Conservation (phyloP, 306 rosid genomes). For the Elaeagnus macrophylla region DNA sequence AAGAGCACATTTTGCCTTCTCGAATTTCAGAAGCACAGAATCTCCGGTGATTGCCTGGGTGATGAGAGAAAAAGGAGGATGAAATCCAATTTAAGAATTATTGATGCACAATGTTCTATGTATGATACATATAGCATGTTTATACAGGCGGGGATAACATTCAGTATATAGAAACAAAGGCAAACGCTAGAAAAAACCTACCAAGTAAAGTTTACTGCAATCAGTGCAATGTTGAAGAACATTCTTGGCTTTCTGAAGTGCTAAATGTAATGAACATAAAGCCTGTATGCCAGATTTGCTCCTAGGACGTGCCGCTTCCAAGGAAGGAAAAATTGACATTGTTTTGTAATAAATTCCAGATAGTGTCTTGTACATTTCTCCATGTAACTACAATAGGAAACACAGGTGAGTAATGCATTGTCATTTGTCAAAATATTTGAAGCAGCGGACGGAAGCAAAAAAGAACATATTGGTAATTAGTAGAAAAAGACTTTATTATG, state of each 20-base stretch:
- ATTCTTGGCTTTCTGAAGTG: slow-evolving; percentile 79
- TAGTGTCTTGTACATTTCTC: slow-evolving; percentile 85
- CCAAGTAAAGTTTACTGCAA: slow-evolving; percentile 93
- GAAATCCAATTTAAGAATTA: too few relatives aligned
- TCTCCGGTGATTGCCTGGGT: slow-evolving; percentile 96
- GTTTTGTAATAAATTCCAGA: slow-evolving; percentile 68
- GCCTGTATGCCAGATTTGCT: slow-evolving; percentile 95
- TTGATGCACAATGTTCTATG: too few relatives aligned
- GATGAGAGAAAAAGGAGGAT: neutral
- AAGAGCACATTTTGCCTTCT: slow-evolving; percentile 78
- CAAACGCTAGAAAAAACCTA: slow-evolving; percentile 26
- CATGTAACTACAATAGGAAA: slow-evolving; percentile 64
- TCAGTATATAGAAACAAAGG: neutral
- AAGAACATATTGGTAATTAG: too few relatives aligned
- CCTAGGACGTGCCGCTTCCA: slow-evolving; percentile 96
- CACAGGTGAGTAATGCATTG: neutral
- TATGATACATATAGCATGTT: too few relatives aligned
- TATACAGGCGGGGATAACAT: too few relatives aligned
- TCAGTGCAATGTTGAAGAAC: slow-evolving; percentile 89
- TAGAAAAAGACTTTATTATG: too few relatives aligned
- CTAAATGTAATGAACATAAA: slow-evolving; percentile 86
- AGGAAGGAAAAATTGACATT: slow-evolving; percentile 69
- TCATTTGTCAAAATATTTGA: neutral
- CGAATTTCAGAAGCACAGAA: slow-evolving; percentile 81
- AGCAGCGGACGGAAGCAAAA: neutral